Base-by-base conservation (phyloP, 345 rosid genomes). In the Euphorbia lathyris region DNA sequence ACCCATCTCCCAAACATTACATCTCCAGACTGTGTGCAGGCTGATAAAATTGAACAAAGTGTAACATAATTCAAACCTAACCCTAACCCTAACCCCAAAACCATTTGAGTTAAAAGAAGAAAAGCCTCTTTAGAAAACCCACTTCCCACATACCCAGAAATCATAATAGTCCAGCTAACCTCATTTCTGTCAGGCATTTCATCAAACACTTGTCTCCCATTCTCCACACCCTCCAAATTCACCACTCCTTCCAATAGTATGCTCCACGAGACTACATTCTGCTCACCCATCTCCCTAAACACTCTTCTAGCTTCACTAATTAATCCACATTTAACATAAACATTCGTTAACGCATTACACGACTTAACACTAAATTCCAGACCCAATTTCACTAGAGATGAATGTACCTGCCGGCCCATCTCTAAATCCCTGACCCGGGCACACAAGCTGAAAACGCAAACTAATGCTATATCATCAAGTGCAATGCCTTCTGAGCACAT, bases 161-260 rank as follows among this genome's bases (percentile, higher is more conserved):
- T 73, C 91, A 90, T 85, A 72, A 90, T 76, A 2, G 96, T 90
- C 91, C 92, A 88, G 13, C 87, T 80, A 64, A 92, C 91, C 70
- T 53, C 85, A 74, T 92, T 92, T 74, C 75, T 86, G 74, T 82
- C 90, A 7, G 92, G 92, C 91, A 92, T 90, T 50, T 74, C 70
- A 30, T 86, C 80, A 56, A 92, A 92, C 68, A 87, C 72, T 55
- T 60, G 58, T 62, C 83, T 85, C 16, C 90, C 97, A 65, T 67
- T 80, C 66, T 74, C 85, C 7, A 86, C 75, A 17, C 95, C 95
- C 9, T 91, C 86, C 90, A 84, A 87, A 72, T 76, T 83, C 59
- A 89, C 78, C 69, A 77, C 80, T 10, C 88, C 85, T 56, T 88
- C 91, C 76, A 92, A 68, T 69, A 79, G 20, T 45, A 84, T 84